Conservation (phyloP, 345 rosid genomes). For the Hibiscus trionum region DNA sequence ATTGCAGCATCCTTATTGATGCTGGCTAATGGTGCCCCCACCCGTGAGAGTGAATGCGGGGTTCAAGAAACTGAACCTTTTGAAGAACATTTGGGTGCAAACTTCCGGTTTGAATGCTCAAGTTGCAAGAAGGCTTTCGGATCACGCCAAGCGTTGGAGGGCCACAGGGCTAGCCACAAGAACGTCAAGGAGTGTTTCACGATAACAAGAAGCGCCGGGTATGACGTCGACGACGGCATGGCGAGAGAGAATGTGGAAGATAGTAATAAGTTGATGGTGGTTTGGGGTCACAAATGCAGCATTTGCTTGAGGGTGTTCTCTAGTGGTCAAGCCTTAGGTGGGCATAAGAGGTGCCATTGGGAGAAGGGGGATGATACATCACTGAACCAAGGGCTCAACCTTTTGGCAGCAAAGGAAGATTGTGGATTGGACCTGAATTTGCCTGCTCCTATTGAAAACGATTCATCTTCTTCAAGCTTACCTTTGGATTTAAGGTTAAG, state of each 20-base stretch:
- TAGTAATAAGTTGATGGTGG: slow-evolving; percentile 20
- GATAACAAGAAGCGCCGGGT: slow-evolving; percentile 31
- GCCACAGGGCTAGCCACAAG: slow-evolving; percentile 76
- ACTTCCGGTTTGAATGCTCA: slow-evolving; percentile 50
- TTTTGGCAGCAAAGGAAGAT: slow-evolving; percentile 2
- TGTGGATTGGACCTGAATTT: slow-evolving; percentile 54
- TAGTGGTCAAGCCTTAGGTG: slow-evolving; percentile 71
- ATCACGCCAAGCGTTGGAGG: slow-evolving; percentile 83
- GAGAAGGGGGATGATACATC: slow-evolving; percentile 37
- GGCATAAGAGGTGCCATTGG: slow-evolving; percentile 79
- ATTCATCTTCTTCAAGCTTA: slow-evolving; percentile 15
- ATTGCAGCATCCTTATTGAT: slow-evolving; percentile 58
- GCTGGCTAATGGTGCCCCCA: slow-evolving; percentile 30
- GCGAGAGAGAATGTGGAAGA: slow-evolving; percentile 14
- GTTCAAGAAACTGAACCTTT: slow-evolving; percentile 14
- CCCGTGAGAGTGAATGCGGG: neutral
- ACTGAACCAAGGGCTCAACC: neutral
- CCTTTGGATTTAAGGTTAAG: slow-evolving; percentile 72
- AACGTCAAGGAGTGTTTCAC: slow-evolving; percentile 56
- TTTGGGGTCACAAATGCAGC: slow-evolving; percentile 48
- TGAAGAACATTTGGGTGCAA: neutral
- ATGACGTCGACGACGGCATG: slow-evolving; percentile 9
- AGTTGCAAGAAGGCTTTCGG: slow-evolving; percentile 84
- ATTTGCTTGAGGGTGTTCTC: slow-evolving; percentile 55
- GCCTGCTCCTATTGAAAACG: slow-evolving; percentile 47